These are phyloP conservation scores for Claviceps paspali DNA, from an alignment of 2,329 filamentous ascomycete species.

Conservation along the genomic window DNA sequence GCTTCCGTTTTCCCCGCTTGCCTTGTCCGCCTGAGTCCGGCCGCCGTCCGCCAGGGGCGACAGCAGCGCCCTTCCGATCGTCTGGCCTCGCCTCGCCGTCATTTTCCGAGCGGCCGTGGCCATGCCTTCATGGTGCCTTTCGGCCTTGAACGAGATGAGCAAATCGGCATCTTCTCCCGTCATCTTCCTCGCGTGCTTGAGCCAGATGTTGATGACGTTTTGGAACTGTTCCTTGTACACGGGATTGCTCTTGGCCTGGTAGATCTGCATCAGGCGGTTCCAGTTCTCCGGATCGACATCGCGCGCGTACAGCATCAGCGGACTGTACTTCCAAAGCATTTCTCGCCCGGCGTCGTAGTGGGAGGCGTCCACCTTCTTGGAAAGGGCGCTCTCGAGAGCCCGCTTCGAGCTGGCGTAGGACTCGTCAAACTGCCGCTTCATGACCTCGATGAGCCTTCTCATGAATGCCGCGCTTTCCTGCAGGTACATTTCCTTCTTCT, in stretches of 20 bases:
- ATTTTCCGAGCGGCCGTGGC: conserved; percentile 70
- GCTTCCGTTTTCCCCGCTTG: conserved; percentile 44
- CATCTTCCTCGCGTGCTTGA: conserved; percentile 59
- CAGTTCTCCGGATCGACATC: conserved; percentile 73
- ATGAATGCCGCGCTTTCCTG: conserved; percentile 64
- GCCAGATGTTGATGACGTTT: conserved; percentile 65
- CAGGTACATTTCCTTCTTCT: conserved; percentile 84
- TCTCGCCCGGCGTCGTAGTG: conserved; percentile 60
- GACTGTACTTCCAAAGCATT: conserved; percentile 74
- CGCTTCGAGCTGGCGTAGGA: conserved; percentile 56
- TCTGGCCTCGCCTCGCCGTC: conserved; percentile 88
- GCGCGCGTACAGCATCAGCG: conserved; percentile 73
- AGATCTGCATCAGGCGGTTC: conserved; percentile 64
- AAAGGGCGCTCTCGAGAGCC: conserved; percentile 43
- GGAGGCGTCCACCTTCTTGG: conserved; percentile 52
- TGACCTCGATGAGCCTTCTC: conserved; percentile 63
- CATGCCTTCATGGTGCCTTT: conserved; percentile 72
- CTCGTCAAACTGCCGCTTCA: conserved; percentile 65
- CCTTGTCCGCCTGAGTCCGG: conserved; percentile 38
- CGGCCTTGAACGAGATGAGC: conserved; percentile 69
- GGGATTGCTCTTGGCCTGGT: conserved; percentile 60
- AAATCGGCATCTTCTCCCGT: conserved; percentile 66
- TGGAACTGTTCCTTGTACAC: conserved; percentile 74
- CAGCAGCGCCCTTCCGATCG: conserved; percentile 58
- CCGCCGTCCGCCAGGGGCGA: conserved; percentile 47